Evolutionary conservation across 495 filamentous ascomycete species (phyloP), one percentile per base, ranked within the genome.

Genomic region (Hypoxylon trugodes): DNA sequence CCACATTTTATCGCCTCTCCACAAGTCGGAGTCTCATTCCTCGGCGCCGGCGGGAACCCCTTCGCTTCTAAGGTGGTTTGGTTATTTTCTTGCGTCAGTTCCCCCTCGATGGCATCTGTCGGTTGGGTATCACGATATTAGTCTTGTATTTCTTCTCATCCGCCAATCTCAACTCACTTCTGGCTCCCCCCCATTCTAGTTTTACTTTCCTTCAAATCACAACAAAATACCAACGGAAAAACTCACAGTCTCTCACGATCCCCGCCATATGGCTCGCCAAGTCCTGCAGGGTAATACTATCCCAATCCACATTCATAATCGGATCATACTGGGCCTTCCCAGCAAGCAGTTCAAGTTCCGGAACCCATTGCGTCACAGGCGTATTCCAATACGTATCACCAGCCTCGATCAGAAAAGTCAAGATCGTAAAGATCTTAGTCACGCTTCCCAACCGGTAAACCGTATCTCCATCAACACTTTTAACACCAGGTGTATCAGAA

Each of bases 181-280:
- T 42, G 19, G 7, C 13, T 30, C 0, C 26, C 22, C 24, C 37
- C 42, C 33, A 21, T 22, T 25, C 28, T 38, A 21, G 45, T 40
- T 4, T 66, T 59, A 7, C 32, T 4, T n/a, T 53, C 30, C 13
- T 36, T 41, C 13, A 15, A 40, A 9, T 26, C 30, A 13, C 32
- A 12, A 56, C 13, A n/a, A 43, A 32, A 30, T 4, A n/a, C 12
- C 2, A 6, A 35, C 9, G 18, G 15, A 19, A 56, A 13, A 12
- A 71, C 51, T 72, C 33, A 78, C 75, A 79, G 36, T 84, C 78
- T 64, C 81, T 70, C 12, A 75, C 74, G 9, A 83, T 74, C 2
- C 82, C 85, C 8, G 82, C 74, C 43, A 82, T 61, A 48, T 87
- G 84, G 52, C 77, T 79, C 0, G 82, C 81, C 28, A 88, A 61